Evolutionary conservation across 805 yeast species (phyloP).

Genomic region (Candida cerambycidarum): DNA sequence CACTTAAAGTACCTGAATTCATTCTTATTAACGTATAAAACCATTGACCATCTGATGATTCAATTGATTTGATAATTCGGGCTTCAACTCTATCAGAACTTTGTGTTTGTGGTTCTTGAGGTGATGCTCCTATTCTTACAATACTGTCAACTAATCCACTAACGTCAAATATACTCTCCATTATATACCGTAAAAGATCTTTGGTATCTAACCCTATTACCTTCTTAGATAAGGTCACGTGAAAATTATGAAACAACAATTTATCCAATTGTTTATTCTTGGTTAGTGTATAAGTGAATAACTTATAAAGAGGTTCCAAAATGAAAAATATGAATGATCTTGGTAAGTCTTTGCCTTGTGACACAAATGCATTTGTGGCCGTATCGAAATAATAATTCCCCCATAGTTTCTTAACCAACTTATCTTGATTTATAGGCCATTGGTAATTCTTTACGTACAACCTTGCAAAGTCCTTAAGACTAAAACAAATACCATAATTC

Average conservation of each 20-base stretch:
- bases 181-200: conserved; percentile 55
- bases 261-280: conserved; percentile 42
- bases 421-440: conserved; percentile 9
- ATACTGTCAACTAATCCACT: conserved; percentile 53
- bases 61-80: conserved; percentile 51
- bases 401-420: conserved; percentile 55
- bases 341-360: conserved; percentile 20
- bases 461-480: conserved; percentile 61
- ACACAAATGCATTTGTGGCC: conserved; percentile 44
- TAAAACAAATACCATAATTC: conserved; percentile 62
- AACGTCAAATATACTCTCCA: conserved; percentile 48
- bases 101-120: neutral
- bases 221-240: conserved; percentile 41
- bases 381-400: conserved; percentile 63
- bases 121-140: conserved; percentile 3
- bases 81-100: conserved; percentile 18
- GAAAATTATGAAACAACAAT: conserved; percentile 50
- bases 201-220: conserved; percentile 55
- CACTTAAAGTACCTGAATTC: conserved; percentile 55
- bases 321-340: conserved; percentile 64
- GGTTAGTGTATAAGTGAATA: conserved; percentile 60
- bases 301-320: conserved; percentile 77
- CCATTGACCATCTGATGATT: conserved; percentile 50
- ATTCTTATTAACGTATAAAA: conserved; percentile 64
- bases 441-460: conserved; percentile 34